These are phyloP conservation scores for Microdochium nivale DNA, from an alignment of 2,329 filamentous ascomycete genomes.

Conservation along the genomic window DNA sequence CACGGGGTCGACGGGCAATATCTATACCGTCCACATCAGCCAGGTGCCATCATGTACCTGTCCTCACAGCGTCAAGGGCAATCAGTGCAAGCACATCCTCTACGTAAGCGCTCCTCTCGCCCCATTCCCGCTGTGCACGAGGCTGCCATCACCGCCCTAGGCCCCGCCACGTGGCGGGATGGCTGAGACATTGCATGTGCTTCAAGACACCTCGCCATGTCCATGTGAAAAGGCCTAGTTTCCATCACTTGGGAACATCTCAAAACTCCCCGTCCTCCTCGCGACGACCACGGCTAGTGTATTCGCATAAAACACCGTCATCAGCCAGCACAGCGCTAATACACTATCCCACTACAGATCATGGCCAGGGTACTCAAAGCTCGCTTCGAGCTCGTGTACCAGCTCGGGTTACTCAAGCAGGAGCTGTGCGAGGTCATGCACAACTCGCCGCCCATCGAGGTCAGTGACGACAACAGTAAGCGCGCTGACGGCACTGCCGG, in stretches of 20 bases:
- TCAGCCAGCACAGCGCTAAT: not conserved
- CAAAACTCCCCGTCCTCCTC: no score
- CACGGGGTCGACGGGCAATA: conserved; percentile 56
- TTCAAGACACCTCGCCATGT: no score
- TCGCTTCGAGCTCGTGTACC: conserved; percentile 46
- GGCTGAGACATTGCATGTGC: not conserved
- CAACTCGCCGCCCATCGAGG: conserved; percentile 40
- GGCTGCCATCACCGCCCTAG: not conserved
- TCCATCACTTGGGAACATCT: no score
- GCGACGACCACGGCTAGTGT: no score
- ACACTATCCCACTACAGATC: conserved; percentile 25
- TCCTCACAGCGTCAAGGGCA: conserved; percentile 41
- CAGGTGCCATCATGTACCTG: conserved; percentile 46
- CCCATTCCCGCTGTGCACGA: not conserved
- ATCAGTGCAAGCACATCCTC: conserved; percentile 58
- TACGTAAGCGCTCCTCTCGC: conserved; percentile 33
- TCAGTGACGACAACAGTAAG: conserved; percentile 13
- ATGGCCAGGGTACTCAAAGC: conserved; percentile 52
- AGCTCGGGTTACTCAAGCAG: conserved; percentile 48
- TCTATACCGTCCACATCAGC: conserved; percentile 49
- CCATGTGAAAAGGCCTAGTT: no score
- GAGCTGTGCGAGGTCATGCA: conserved; percentile 53
- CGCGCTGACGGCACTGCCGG: not conserved
- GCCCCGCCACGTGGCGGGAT: not conserved
- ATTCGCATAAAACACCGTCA: no score